Base-by-base conservation (phyloP, 225 moss, liverwort and hornwort species). In the Sphagnum tenellum region DNA sequence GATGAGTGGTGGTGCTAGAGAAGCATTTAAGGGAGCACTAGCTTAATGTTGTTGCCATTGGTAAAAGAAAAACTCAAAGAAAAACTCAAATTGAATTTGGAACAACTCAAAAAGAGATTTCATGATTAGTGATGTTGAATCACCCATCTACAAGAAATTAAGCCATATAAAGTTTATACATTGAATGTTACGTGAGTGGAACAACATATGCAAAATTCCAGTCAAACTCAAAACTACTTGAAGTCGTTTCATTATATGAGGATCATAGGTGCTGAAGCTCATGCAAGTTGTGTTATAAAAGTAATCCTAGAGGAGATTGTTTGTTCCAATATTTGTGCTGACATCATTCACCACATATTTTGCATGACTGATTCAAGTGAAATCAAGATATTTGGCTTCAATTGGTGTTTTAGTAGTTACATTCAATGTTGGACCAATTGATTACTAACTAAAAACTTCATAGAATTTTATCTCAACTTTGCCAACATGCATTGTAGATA, bases 251-350 rank as follows among this genome's bases (percentile, higher is more conserved):
- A 82, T 76, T 49, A 85, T 59, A 50, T 71, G 70, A 1, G 59
- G 49, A 65, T 90, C 78, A 46, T 82, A 82, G 3, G 75, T 75
- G 12, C 87, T 82, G 61, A 90, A 82, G 71, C 89, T 90, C 8
- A 75, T 68, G 5, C 87, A 85, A 5, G 80, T 71, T 3, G 85
- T 82, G 68, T 48, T 61, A 48, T 82, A 82, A 62, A 87, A 87
- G 73, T 88, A 90, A 68, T 90, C 85, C 87, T 82, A 88, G 64
- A 81, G 57, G 12, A 87, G 78, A 12, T 90, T 85, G 62, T 77
- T 90, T 8, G 89, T 87, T 46, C 82, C 89, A 48, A 87, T 69
- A 56, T 82, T 69, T n/a, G 84, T 82, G 65, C 82, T 76, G 55
- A 78, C 65, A 66, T 87, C 87, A 64, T 87, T 89, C 3, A 89